phyloP scores from a whole-genome alignment of 495 filamentous ascomycete species.

The Acidiella bohemica region DNA sequence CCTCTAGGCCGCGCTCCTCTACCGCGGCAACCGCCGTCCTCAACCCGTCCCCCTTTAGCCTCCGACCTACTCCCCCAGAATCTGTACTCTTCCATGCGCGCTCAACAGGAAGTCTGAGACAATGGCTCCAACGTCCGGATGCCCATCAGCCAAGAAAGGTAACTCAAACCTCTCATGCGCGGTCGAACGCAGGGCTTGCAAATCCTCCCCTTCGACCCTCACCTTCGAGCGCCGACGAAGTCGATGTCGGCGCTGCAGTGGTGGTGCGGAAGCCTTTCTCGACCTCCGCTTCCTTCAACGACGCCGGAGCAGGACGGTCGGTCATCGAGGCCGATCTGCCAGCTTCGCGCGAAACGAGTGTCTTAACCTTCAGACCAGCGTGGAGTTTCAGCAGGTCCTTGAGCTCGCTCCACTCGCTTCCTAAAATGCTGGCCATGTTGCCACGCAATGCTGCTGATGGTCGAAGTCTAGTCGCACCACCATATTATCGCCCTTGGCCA shows the following conservation, averaged over 20 bases:
- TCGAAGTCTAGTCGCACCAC: slow-evolving; percentile 44
- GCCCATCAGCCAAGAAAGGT: slow-evolving; percentile 19
- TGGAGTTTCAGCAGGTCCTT: no score
- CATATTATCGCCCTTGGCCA: slow-evolving; percentile 40
- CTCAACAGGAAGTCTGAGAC: slow-evolving; percentile 25
- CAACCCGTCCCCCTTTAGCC: slow-evolving; percentile 45
- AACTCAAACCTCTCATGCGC: no score
- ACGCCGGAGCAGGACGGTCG: not conserved
- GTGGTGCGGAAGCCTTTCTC: no score
- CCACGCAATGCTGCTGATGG: slow-evolving; percentile 42
- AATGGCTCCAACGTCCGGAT: slow-evolving; percentile 25
- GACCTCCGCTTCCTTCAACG: no score
- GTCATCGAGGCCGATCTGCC: slow-evolving; percentile 1
- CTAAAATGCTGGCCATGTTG: slow-evolving; percentile 51
- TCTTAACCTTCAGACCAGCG: slow-evolving; percentile 35
- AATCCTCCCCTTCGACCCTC: no score
- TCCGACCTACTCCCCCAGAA: slow-evolving; percentile 47
- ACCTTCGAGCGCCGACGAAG: no score
- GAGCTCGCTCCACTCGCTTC: slow-evolving; percentile 39
- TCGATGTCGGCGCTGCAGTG: no score
- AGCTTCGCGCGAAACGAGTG: slow-evolving; percentile 44
- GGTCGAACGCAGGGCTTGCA: no score
- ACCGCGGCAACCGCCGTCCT: slow-evolving; percentile 39
- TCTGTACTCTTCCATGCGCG: slow-evolving; percentile 35
- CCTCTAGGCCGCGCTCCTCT: slow-evolving; percentile 38